Evolutionary conservation across 208 protist genomes (phyloP), one percentile per base, ranked within the genome.

Genomic region (Trypanosomatidae sp.): DNA sequence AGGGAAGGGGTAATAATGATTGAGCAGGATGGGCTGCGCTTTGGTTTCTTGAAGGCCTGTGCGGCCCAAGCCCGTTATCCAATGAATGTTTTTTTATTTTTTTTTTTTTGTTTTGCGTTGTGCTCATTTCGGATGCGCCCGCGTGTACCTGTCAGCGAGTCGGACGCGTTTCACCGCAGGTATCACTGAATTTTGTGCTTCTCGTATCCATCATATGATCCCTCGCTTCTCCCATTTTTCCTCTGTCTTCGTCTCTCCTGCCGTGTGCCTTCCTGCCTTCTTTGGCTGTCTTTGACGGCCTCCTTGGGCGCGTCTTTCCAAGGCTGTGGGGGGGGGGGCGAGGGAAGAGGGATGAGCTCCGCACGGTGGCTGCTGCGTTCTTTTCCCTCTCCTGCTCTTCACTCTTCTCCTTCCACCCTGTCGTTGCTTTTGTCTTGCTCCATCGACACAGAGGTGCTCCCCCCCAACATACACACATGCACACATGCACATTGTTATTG

Each of bases 141-240:
- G 25, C 9, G n/a, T 30, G 25, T 30, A n/a, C 25, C 8, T 58
- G 25, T 30, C 25, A 58, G 17, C 19, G n/a, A n/a, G 53, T 15
- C 25, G 3, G 30, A 58, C 5, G 25, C 25, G 19, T 3, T 19
- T 17, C 25, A 30, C 25, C n/a, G 9, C 53, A 58, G 25, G 53
- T 25, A 0, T 52, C 25, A 33, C 25, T 8, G 10, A n/a, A 5
- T 22, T 58, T 58, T 4, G 12, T 28, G 10, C 44, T n/a, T 39
- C 44, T 33, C 15, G 25, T 58, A 9, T 8, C 53, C 19, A 19
- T 30, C 28, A n/a, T 62, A 33, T 19, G 58, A 44, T 28, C n/a
- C 72, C 72, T 53, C 69, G 30, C 47, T 41, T 66, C 46, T 59
- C 28, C 39, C 49, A 33, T 52, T 39, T 69, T 15, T 71, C 53